Conservation (phyloP, 768 basidiomycete species). For the Russula sp. region DNA sequence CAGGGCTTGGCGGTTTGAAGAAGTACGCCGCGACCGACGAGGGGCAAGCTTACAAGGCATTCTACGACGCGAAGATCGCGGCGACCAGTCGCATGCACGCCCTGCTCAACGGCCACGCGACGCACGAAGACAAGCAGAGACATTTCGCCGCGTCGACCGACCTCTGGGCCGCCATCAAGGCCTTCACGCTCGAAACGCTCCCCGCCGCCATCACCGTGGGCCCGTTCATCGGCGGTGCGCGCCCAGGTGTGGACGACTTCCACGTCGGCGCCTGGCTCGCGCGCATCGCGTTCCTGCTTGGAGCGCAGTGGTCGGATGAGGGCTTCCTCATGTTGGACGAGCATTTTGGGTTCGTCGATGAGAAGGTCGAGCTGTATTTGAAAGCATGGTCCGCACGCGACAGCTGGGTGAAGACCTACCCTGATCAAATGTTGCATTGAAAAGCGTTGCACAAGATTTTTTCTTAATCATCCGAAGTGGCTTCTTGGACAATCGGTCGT, state of each 20-base stretch:
- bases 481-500: too few species aligned
- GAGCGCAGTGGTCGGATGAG: conserved; percentile 35
- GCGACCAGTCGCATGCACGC: conserved; percentile 38
- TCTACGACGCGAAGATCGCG: conserved; percentile 41
- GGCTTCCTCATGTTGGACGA: conserved; percentile 37
- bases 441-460: not conserved
- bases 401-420: conserved; percentile 37
- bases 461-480: too few species aligned
- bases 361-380: conserved; percentile 40
- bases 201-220: conserved; percentile 36
- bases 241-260: conserved; percentile 50
- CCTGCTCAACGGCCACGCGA: conserved; percentile 37
- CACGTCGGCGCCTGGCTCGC: conserved; percentile 51
- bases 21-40: conserved; percentile 33
- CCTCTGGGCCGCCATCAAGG: conserved; percentile 36
- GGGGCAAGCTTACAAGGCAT: conserved; percentile 35
- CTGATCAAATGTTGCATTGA: conserved; percentile 26
- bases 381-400: conserved; percentile 39
- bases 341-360: conserved; percentile 36
- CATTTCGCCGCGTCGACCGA: conserved; percentile 38
- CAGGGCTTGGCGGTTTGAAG: conserved; percentile 42
- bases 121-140: conserved; percentile 32
- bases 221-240: conserved; percentile 44
- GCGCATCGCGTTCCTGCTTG: conserved; percentile 37
- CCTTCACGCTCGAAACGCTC: conserved; percentile 38